Conservation (phyloP, 1,139 yeast genomes). For the Diutina ranongensis region DNA sequence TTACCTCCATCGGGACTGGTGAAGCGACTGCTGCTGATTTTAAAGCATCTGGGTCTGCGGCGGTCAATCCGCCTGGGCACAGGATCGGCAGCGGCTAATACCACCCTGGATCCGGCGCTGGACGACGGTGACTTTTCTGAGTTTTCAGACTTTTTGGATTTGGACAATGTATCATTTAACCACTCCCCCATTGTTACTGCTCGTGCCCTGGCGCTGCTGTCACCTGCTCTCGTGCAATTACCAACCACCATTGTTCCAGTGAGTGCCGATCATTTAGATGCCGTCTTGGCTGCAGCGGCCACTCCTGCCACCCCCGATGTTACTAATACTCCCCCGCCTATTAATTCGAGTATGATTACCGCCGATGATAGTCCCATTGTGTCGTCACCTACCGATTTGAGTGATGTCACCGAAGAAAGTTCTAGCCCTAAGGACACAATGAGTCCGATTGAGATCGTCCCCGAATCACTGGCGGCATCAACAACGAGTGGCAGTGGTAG, state of each 20-base stretch:
- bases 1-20: constrained; percentile 25
- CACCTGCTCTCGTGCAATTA: not conserved
- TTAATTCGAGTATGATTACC: not conserved
- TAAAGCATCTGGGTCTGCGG: constrained; percentile 19
- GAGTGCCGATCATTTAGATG: constrained; percentile 1
- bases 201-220: constrained; percentile 1
- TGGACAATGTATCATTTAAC: not conserved
- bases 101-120: constrained; percentile 3
- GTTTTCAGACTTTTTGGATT: constrained; percentile 3
- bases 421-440: not conserved
- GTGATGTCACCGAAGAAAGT: constrained; percentile 3
- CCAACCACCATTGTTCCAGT: not conserved
- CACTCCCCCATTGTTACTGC: constrained; percentile 4
- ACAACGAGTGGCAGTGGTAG: not conserved
- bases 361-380: not conserved
- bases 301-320: not conserved
- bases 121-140: constrained; percentile 2
- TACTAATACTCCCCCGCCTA: not conserved
- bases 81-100: not conserved
- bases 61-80: not conserved
- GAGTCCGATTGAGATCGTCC: not conserved
- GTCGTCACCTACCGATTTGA: not conserved
- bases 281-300: not conserved
- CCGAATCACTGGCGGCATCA: not conserved
- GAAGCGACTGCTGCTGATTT: constrained; percentile 16